phyloP scores from a whole-genome alignment of 2,329 filamentous ascomycete species.

The Boeremia exigua region DNA sequence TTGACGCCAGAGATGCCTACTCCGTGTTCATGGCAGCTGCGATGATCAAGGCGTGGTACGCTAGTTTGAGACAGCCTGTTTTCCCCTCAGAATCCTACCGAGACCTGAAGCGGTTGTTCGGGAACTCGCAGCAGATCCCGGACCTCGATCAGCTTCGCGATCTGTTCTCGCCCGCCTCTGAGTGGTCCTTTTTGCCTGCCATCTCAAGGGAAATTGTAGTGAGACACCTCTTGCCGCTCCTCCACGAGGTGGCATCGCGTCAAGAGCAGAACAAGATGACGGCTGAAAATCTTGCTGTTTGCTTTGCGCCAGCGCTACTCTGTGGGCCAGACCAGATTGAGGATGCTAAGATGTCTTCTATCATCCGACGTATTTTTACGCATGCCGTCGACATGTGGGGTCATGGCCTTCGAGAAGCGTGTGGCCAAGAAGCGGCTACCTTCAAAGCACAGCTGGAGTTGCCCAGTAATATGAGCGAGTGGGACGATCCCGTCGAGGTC shows the following conservation, averaged over 20 bases:
- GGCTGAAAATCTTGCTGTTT: slow-evolving; percentile 60
- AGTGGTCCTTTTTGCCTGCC: slow-evolving; percentile 54
- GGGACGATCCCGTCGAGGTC: slow-evolving; percentile 56
- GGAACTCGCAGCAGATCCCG: slow-evolving; percentile 46
- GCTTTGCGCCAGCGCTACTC: slow-evolving; percentile 60
- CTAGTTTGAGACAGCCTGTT: slow-evolving; percentile 59
- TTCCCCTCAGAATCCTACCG: slow-evolving; percentile 58
- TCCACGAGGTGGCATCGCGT: slow-evolving; percentile 54
- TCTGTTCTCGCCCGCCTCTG: slow-evolving; percentile 54
- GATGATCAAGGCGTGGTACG: slow-evolving; percentile 63
- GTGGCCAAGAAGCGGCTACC: slow-evolving; percentile 45
- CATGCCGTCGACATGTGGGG: slow-evolving; percentile 56
- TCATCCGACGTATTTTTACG: slow-evolving; percentile 58
- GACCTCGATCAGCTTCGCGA: slow-evolving; percentile 53
- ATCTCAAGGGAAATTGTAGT: slow-evolving; percentile 57
- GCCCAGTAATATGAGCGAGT: slow-evolving; percentile 50
- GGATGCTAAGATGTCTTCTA: slow-evolving; percentile 60
- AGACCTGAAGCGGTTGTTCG: slow-evolving; percentile 53
- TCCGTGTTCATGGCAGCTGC: slow-evolving; percentile 60
- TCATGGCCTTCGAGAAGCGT: slow-evolving; percentile 51
- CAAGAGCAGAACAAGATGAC: slow-evolving; percentile 62
- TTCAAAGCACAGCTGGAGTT: slow-evolving; percentile 51
- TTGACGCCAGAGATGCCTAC: slow-evolving; percentile 59
- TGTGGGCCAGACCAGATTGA: slow-evolving; percentile 61
- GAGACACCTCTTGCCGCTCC: slow-evolving; percentile 60